Base-by-base conservation (phyloP, 306 rosid genomes). In the Inga oerstediana region DNA sequence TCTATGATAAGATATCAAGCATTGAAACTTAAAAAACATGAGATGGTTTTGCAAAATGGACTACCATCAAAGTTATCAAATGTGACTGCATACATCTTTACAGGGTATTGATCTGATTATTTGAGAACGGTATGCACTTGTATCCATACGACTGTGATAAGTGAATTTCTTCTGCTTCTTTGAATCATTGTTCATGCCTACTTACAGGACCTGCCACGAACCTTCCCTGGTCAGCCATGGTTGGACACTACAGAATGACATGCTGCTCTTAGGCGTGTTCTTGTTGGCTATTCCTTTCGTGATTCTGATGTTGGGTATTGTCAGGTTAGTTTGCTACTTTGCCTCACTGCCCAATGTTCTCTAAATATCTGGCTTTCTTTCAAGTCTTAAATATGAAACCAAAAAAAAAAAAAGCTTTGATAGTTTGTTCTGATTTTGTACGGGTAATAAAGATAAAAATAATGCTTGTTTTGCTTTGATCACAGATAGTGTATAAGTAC, bases 231-330 rank as follows among this genome's bases (percentile, higher is more conserved):
- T 80, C 99, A 97, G 80, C 82, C 98, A 5, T 97, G 98, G 98
- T 85, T 97, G 91, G 99, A 97, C 91, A 97, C 97, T 85, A 91
- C 92, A 43, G 98, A 89, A 79, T 98, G 99, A 56, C 99, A 97
- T 64, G 94, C 97, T 79, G 86, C 98, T 82, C 98, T 97, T 62
- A 89, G 98, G 71, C 98, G 97, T 20, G 98, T 97, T 56, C 99
- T 97, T 86, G 98, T 94, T 79, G 97, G 85, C 24, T 97, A 97
- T 91, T 97, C 99, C n/a, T 97, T 97, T 88, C 97, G 99, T 35
- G 99, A 97, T 81, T 97, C 99, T 75, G 99, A 97, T 85, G 99
- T 97, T 81, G 99, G 99, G 65, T 97, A 97, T 83, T 97, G 99
- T 88, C 99, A 97, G 97, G 99, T 94, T 54, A 37, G 78, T 76